Percentiles rank a stretch among this genome's conserved stretches.
These are phyloP conservation scores for Xylaria sp. DNA, from an alignment of 2,329 filamentous ascomycete genomes.

Conservation along the genomic window DNA sequence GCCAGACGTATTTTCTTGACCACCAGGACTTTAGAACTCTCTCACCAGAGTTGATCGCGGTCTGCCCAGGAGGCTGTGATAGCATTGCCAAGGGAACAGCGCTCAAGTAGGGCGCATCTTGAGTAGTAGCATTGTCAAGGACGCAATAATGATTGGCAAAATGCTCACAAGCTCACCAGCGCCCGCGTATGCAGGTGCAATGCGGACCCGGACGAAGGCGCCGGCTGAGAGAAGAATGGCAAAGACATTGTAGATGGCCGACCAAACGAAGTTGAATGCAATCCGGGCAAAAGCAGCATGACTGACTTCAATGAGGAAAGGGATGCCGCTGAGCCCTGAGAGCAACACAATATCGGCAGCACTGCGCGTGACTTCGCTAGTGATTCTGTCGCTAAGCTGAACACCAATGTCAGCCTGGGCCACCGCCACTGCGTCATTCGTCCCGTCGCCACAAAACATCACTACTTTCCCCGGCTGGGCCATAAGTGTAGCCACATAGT, in stretches of 20 bases:
- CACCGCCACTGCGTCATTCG: slow-evolving; percentile 79
- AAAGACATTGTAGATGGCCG: slow-evolving; percentile 74
- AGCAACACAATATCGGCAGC: slow-evolving; percentile 77
- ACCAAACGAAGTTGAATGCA: slow-evolving; percentile 76
- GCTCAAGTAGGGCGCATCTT: slow-evolving; percentile 21
- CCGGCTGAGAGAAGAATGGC: slow-evolving; percentile 74
- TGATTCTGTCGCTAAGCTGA: slow-evolving; percentile 64
- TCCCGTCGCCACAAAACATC: slow-evolving; percentile 80
- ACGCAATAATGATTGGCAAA: slow-evolving; percentile 63
- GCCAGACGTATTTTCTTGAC: neutral
- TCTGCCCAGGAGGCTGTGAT: neutral
- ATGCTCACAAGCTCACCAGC: slow-evolving; percentile 80
- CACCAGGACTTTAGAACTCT: neutral
- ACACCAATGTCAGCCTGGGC: slow-evolving; percentile 77
- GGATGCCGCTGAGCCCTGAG: slow-evolving; percentile 64
- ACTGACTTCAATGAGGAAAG: slow-evolving; percentile 66
- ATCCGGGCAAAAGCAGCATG: slow-evolving; percentile 59
- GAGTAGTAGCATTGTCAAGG: slow-evolving; percentile 30
- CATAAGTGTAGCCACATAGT: slow-evolving; percentile 55
- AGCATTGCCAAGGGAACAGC: neutral
- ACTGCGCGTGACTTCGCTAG: slow-evolving; percentile 71
- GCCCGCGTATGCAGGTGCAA: slow-evolving; percentile 60
- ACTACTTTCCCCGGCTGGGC: slow-evolving; percentile 52
- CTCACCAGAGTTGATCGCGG: neutral
- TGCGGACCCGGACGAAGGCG: slow-evolving; percentile 63